These are phyloP conservation scores for Prunus padus DNA, from an alignment of 306 rosid genomes.

Conservation along the genomic window DNA sequence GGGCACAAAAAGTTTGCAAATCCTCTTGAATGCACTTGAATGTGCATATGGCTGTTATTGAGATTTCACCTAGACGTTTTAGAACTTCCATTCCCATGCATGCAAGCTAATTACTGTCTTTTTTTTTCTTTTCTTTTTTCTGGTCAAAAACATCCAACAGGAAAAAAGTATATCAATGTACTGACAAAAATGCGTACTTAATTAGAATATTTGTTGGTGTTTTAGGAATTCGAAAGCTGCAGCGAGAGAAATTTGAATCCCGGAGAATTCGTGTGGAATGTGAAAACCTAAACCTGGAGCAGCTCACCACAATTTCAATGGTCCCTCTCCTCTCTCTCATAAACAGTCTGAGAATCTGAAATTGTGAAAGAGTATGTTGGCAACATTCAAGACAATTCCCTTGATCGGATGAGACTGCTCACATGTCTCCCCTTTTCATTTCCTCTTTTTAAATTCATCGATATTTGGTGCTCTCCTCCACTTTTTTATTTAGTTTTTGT, in stretches of 20 bases:
- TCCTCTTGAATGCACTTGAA: background rate
- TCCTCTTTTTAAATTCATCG: slow-evolving; percentile 18
- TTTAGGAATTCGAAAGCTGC: background rate
- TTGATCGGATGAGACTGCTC: slow-evolving; percentile 23
- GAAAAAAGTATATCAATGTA: background rate
- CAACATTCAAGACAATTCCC: slow-evolving; percentile 24
- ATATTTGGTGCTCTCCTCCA: background rate
- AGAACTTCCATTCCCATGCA: background rate
- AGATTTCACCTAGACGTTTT: background rate
- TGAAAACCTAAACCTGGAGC: slow-evolving; percentile 23
- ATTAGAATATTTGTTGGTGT: slow-evolving; percentile 13
- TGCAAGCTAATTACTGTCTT: background rate
- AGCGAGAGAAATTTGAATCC: background rate
- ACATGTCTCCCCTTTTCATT: slow-evolving; percentile 26
- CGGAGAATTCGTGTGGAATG: slow-evolving; percentile 23
- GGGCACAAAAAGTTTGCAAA: background rate
- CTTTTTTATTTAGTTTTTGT: background rate
- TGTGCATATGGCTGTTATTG: background rate
- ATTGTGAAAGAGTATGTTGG: slow-evolving; percentile 30
- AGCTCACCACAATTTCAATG: slow-evolving; percentile 9
- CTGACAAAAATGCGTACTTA: background rate
- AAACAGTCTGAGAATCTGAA: background rate
- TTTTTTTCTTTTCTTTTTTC: background rate
- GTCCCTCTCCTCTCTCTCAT: background rate
- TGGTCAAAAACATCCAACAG: background rate